A percentile compares a stretch with the other conserved stretches of the same genome.
Evolutionary conservation across 2,329 filamentous ascomycete genomes (phyloP).

Genomic region (Lecanicillium sp.): DNA sequence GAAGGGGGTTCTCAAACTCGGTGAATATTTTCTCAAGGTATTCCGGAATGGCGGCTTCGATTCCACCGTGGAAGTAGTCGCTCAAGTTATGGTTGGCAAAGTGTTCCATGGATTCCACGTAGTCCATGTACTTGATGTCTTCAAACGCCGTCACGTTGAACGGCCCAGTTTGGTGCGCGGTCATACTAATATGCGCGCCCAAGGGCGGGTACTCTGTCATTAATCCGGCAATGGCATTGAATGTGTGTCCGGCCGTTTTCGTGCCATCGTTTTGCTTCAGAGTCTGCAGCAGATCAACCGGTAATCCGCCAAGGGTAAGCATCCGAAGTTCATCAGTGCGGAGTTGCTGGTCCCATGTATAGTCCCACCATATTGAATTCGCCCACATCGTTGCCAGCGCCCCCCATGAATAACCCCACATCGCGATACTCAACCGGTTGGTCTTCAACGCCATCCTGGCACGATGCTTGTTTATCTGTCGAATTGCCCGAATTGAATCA

Average conservation of each 20-base stretch:
- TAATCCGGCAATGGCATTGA: slow-evolving; percentile 19
- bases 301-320: slow-evolving; percentile 41
- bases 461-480: slow-evolving; percentile 19
- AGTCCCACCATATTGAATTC: slow-evolving; percentile 43
- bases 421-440: slow-evolving; percentile 23
- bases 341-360: too few relatives aligned
- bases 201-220: slow-evolving; percentile 19
- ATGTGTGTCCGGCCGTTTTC: slow-evolving; percentile 16
- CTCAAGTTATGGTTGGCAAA: not conserved
- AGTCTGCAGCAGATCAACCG: slow-evolving; percentile 33
- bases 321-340: slow-evolving; percentile 45
- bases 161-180: not conserved
- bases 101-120: not conserved
- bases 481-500: slow-evolving; percentile 39
- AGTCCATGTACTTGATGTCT: not conserved
- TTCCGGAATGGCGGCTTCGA: not conserved
- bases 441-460: slow-evolving; percentile 29
- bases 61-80: slow-evolving; percentile 6
- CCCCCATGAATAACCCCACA: slow-evolving; percentile 54
- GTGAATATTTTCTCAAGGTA: not conserved
- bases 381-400: slow-evolving; percentile 47
- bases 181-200: not conserved
- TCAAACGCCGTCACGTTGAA: slow-evolving; percentile 5
- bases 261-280: slow-evolving; percentile 27
- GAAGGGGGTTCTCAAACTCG: too few relatives aligned